phyloP scores from a whole-genome alignment of 2,329 filamentous ascomycete genomes.

The Colletotrichum spinosum region DNA sequence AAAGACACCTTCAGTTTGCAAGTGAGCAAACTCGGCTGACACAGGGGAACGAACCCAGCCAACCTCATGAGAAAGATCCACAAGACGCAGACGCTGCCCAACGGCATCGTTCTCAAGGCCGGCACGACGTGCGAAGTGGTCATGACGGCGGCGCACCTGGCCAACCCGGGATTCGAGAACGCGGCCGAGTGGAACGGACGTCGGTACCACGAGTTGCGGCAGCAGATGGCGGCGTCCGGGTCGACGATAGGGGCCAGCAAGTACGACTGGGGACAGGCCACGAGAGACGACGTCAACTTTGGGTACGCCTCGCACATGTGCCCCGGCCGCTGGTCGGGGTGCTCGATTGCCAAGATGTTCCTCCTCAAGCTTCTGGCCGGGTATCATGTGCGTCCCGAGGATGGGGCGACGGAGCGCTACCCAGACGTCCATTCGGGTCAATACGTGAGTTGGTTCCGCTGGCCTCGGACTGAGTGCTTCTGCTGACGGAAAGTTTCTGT shows the following conservation, averaged over 20 bases:
- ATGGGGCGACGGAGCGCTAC: slow-evolving; percentile 26
- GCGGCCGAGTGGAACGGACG: slow-evolving; percentile 25
- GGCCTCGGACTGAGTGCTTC: no score
- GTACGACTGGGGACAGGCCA: slow-evolving; percentile 29
- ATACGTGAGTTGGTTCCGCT: slow-evolving; percentile 16
- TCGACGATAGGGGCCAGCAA: slow-evolving; percentile 12
- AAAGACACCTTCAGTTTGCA: neutral
- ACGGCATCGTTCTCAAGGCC: slow-evolving; percentile 18
- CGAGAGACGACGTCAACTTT: slow-evolving; percentile 32
- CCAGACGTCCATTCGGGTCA: slow-evolving; percentile 26
- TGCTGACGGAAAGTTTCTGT: no score
- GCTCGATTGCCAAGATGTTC: slow-evolving; percentile 35
- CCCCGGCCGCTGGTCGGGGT: slow-evolving; percentile 33
- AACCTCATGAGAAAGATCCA: slow-evolving; percentile 34
- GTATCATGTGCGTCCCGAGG: slow-evolving; percentile 16
- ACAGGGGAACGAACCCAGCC: neutral
- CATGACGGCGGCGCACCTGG: slow-evolving; percentile 32
- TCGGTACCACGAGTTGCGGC: slow-evolving; percentile 29
- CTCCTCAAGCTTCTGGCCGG: slow-evolving; percentile 27
- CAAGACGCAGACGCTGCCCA: slow-evolving; percentile 27
- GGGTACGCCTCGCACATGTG: slow-evolving; percentile 35
- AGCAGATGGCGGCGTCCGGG: neutral
- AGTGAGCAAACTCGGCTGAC: neutral
- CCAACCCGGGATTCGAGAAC: slow-evolving; percentile 21
- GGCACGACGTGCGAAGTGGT: slow-evolving; percentile 31